A percentile compares a stretch with the other conserved stretches of the same genome.
These are phyloP conservation scores for Blastomyces silverae DNA, from an alignment of 2,329 filamentous ascomycete species.

Conservation along the genomic window DNA sequence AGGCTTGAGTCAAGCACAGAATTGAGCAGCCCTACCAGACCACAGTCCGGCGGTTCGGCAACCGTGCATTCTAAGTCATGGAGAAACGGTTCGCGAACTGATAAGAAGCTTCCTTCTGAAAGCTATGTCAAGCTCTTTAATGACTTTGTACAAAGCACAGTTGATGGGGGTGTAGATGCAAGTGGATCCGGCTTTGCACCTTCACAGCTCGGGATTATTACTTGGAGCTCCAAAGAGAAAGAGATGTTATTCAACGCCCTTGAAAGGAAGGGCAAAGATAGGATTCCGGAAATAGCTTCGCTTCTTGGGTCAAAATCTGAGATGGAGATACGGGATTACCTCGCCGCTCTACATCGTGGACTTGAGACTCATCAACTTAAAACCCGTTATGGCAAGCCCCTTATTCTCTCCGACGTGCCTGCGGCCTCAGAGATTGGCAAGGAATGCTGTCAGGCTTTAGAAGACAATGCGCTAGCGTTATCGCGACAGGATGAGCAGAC, in stretches of 20 bases:
- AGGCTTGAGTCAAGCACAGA: conserved; percentile 17
- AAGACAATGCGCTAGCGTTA: conserved; percentile 61
- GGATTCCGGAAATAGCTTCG: conserved; percentile 56
- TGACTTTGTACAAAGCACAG: conserved; percentile 45
- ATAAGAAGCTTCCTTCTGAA: conserved; percentile 44
- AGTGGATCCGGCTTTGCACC: conserved; percentile 28
- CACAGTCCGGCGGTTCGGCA: neutral
- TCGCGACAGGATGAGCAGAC: conserved; percentile 57
- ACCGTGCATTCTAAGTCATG: conserved; percentile 14
- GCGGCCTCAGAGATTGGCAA: conserved; percentile 66
- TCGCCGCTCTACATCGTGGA: conserved; percentile 55
- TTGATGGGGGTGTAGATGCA: conserved; percentile 15
- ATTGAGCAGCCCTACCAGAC: neutral
- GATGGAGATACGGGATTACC: conserved; percentile 65
- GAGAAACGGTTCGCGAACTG: conserved; percentile 18
- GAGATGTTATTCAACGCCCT: conserved; percentile 60
- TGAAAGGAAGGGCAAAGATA: conserved; percentile 55
- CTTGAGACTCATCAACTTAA: conserved; percentile 38
- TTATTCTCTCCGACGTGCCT: conserved; percentile 54
- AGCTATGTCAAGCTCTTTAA: conserved; percentile 51
- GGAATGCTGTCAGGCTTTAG: conserved; percentile 59
- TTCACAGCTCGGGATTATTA: conserved; percentile 60
- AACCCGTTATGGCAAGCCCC: conserved; percentile 30
- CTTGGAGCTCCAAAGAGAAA: conserved; percentile 69
- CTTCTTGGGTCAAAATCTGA: conserved; percentile 64